Evolutionary conservation across 1,284 basidiomycete genomes (phyloP).

Genomic region (Leccinum solheimii): DNA sequence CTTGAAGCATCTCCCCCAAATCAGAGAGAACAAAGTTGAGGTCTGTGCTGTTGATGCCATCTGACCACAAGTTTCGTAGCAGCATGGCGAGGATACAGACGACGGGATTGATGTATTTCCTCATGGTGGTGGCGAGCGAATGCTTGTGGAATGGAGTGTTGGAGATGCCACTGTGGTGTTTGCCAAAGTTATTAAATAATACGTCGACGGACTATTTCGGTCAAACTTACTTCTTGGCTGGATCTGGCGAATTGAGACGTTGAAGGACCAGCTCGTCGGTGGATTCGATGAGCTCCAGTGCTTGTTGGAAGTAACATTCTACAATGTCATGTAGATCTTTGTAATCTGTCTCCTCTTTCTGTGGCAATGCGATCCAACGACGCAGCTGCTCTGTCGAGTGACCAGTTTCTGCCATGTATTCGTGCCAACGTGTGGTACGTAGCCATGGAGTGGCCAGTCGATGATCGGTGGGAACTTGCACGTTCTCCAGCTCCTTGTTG

Average conservation of each 20-base stretch:
- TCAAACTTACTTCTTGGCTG: no score
- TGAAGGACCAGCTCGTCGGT: no score
- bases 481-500: no score
- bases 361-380: not conserved
- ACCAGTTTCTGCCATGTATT: not conserved
- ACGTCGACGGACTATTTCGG: no score
- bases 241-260: no score
- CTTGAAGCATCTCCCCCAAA: not conserved
- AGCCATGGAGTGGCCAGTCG: slow-evolving; percentile 12
- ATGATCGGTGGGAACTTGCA: not conserved
- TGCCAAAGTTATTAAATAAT: no score
- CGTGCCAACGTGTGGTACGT: slow-evolving; percentile 4
- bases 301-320: no score
- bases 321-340: not conserved
- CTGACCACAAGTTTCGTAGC: not conserved
- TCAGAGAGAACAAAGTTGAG: not conserved
- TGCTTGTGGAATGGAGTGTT: slow-evolving; percentile 15
- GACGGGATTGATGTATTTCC: not conserved
- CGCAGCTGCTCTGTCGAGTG: not conserved
- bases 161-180: slow-evolving; percentile 8
- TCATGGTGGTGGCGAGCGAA: not conserved
- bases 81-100: not conserved
- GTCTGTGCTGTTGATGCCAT: no score
- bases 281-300: no score
- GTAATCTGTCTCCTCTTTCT: rapidly evolving